A percentile compares a stretch with the other conserved stretches of the same genome.
Conservation (phyloP, 192 early-diverging fungal genomes). For the Phlyctochytrium arcticum region DNA sequence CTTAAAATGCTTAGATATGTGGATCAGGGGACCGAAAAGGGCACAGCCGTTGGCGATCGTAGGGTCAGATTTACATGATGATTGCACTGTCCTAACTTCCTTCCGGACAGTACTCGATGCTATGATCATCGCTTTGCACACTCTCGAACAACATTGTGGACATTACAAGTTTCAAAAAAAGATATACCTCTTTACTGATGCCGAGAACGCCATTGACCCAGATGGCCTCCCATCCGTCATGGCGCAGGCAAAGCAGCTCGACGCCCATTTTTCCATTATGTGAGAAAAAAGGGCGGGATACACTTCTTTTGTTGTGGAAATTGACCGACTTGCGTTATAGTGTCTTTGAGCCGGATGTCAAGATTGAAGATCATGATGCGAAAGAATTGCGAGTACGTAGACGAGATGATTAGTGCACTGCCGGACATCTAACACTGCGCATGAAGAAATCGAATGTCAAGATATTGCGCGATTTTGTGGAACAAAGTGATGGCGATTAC, state of each 20-base stretch:
- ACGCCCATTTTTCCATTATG: no score
- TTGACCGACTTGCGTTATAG: no score
- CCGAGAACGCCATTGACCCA: constrained; percentile 41
- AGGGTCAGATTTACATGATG: constrained; percentile 18
- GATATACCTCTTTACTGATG: constrained; percentile 65
- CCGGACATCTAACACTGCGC: no score
- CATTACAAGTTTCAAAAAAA: constrained; percentile 64
- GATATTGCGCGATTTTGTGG: constrained; percentile 36
- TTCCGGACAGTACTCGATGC: constrained; percentile 56
- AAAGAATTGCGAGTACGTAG: neutral
- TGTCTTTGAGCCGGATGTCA: no score
- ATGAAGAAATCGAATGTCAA: no score
- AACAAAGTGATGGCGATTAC: constrained; percentile 21
- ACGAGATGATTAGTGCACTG: no score
- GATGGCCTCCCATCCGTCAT: constrained; percentile 37
- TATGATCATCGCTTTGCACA: constrained; percentile 54
- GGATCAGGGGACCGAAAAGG: constrained; percentile 31
- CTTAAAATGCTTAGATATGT: constrained; percentile 50
- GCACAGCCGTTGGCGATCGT: constrained; percentile 53
- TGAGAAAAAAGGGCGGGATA: no score
- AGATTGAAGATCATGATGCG: neutral
- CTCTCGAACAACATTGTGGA: constrained; percentile 51
- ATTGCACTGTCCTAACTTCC: constrained; percentile 5
- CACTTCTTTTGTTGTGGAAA: no score
- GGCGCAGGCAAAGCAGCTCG: constrained; percentile 21